These are phyloP conservation scores for Cichorium intybus DNA, from an alignment of 140 eudicot species.

Conservation along the genomic window DNA sequence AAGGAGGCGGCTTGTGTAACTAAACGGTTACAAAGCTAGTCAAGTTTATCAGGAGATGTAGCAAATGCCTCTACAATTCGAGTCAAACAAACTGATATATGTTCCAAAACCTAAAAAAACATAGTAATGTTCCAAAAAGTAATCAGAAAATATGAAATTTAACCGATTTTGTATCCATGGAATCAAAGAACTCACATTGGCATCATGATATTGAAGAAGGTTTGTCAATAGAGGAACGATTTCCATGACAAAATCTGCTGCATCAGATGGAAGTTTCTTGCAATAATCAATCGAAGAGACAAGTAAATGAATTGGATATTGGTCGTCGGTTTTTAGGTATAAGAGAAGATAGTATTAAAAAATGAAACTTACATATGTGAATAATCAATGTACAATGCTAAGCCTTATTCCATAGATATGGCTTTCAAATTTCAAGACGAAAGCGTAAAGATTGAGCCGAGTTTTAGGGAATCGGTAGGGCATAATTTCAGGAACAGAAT, in stretches of 20 bases:
- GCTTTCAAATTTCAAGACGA: too few relatives aligned
- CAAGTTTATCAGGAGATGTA: slow-evolving; percentile 65
- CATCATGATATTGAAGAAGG: slow-evolving; percentile 86
- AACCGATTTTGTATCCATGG: background rate
- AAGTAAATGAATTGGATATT: too few relatives aligned
- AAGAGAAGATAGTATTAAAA: too few relatives aligned
- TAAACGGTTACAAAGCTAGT: slow-evolving; percentile 71
- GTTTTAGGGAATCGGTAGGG: too few relatives aligned
- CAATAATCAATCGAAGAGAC: too few relatives aligned
- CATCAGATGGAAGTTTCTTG: slow-evolving; percentile 92
- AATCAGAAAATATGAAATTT: background rate
- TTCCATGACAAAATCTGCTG: slow-evolving; percentile 89
- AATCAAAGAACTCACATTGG: slow-evolving; percentile 47
- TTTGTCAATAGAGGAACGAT: slow-evolving; percentile 81
- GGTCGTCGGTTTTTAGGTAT: too few relatives aligned
- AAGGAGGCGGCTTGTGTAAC: slow-evolving; percentile 83
- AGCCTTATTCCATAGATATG: too few relatives aligned
- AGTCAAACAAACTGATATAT: slow-evolving; percentile 82
- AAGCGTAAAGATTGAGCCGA: too few relatives aligned
- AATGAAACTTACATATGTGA: too few relatives aligned
- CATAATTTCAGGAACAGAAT: too few relatives aligned
- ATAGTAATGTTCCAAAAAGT: background rate
- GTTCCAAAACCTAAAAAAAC: slow-evolving; percentile 66
- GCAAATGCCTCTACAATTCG: slow-evolving; percentile 88
- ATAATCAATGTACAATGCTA: too few relatives aligned